These are phyloP conservation scores for Poterioochromonas sp. DNA, from an alignment of 352 stramenopile species.

Conservation along the genomic window DNA sequence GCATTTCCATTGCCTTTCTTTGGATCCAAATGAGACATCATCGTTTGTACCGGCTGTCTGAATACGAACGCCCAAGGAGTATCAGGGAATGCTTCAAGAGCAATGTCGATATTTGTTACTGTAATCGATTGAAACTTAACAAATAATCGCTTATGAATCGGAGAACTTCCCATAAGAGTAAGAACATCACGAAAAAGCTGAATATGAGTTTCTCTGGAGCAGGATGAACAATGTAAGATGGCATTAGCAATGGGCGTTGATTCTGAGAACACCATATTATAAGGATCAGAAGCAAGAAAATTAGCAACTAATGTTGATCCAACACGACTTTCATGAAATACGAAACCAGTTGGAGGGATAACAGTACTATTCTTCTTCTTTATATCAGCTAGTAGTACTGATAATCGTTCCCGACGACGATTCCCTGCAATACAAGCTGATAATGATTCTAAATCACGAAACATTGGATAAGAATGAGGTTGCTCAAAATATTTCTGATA, in stretches of 20 bases:
- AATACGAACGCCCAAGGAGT: conserved; percentile 67
- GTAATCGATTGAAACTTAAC: conserved; percentile 58
- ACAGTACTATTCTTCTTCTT: neutral
- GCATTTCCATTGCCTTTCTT: conserved; percentile 30
- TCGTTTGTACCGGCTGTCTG: conserved; percentile 61
- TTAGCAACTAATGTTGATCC: conserved; percentile 69
- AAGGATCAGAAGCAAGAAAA: conserved; percentile 50
- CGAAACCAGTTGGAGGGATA: conserved; percentile 52
- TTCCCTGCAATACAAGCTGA: neutral
- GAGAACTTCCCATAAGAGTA: conserved; percentile 60
- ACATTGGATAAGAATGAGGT: conserved; percentile 40
- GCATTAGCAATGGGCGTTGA: conserved; percentile 42
- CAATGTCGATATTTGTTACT: conserved; percentile 39
- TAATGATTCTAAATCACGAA: conserved; percentile 42
- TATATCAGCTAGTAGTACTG: conserved; percentile 14
- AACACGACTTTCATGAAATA: conserved; percentile 74
- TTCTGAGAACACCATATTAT: conserved; percentile 48
- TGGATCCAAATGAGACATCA: conserved; percentile 57
- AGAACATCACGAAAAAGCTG: conserved; percentile 58
- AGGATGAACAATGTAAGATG: conserved; percentile 33
- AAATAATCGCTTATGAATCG: conserved; percentile 50
- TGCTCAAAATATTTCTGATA: conserved; percentile 35
- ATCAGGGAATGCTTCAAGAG: conserved; percentile 51
- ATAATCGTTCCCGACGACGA: neutral
- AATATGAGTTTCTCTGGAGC: conserved; percentile 31